These are phyloP conservation scores for Verticillium nubilum DNA, from an alignment of 2,329 filamentous ascomycete species.

Conservation along the genomic window DNA sequence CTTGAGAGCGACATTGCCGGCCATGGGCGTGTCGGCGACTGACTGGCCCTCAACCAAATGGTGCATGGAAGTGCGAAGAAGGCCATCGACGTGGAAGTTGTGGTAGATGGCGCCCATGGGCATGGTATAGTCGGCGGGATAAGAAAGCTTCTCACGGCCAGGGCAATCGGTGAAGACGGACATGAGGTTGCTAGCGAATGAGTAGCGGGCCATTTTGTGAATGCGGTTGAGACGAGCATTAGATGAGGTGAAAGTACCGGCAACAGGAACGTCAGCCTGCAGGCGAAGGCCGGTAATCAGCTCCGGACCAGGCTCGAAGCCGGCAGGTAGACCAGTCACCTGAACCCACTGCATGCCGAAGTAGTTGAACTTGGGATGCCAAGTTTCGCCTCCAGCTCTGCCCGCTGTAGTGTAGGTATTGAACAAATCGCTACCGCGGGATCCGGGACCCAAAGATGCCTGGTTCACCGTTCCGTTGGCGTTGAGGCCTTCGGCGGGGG, in stretches of 20 bases:
- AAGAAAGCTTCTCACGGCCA: constrained; percentile 6
- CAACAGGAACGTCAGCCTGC: constrained; percentile 1
- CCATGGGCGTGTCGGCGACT: constrained; percentile 3
- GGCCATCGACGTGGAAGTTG: constrained; percentile 3
- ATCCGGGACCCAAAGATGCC: constrained; percentile 1
- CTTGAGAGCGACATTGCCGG: constrained; percentile 7
- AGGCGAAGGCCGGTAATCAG: constrained; percentile 2
- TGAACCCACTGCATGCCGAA: constrained; percentile 10
- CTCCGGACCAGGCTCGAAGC: neutral
- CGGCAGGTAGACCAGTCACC: constrained; percentile 5
- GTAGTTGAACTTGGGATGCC: constrained; percentile 4
- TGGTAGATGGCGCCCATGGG: constrained; percentile 5
- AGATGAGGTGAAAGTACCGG: constrained; percentile 5
- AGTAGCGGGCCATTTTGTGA: constrained; percentile 7
- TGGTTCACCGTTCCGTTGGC: constrained; percentile 7
- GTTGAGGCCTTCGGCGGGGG: constrained; percentile 5
- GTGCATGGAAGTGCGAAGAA: constrained; percentile 1
- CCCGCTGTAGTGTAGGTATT: constrained; percentile 5
- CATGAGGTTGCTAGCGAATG: constrained; percentile 6
- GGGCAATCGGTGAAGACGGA: constrained; percentile 8
- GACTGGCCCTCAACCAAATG: constrained; percentile 4
- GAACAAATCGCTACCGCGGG: constrained; percentile 1
- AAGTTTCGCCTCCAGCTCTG: constrained; percentile 4
- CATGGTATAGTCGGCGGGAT: constrained; percentile 7
- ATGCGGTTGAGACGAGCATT: constrained; percentile 1